These are phyloP conservation scores for Leishmania lainsoni DNA, from an alignment of 208 protist species.

Conservation along the genomic window DNA sequence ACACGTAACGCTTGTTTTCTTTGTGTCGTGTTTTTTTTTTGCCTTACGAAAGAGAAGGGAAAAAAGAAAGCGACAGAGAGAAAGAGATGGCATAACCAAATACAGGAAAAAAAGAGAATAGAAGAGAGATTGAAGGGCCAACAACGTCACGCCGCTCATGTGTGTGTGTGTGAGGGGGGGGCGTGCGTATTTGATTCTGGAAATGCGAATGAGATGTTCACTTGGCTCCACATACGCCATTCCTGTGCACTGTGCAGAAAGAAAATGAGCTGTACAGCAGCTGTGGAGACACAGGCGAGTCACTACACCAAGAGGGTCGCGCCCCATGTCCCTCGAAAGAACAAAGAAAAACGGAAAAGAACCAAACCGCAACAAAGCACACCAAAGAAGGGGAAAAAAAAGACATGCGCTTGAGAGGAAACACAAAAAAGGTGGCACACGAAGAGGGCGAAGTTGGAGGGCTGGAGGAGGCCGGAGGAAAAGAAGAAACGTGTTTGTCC, in stretches of 20 bases:
- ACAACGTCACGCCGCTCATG: background rate
- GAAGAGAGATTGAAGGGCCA: background rate
- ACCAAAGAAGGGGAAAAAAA: background rate
- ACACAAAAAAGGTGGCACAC: background rate
- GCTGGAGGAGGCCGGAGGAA: background rate
- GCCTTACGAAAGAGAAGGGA: background rate
- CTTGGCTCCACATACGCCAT: background rate
- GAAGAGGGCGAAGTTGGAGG: background rate
- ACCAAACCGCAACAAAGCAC: slow-evolving; percentile 3
- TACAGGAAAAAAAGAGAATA: slow-evolving; percentile 3
- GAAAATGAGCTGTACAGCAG: background rate
- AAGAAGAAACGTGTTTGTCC: background rate
- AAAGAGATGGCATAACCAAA: background rate
- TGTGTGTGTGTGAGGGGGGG: background rate
- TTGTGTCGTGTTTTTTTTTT: slow-evolving; percentile 1
- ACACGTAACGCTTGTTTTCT: slow-evolving; percentile 8
- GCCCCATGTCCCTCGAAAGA: background rate
- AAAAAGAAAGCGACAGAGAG: background rate
- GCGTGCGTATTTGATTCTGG: background rate
- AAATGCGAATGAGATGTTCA: background rate
- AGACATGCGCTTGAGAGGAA: slow-evolving; percentile 1
- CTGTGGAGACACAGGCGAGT: background rate
- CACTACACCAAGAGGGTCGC: background rate
- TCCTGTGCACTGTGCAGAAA: background rate
- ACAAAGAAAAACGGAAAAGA: background rate